These are phyloP conservation scores for Ambrosia hybrid DNA, from an alignment of 140 eudicot species.

Conservation along the genomic window DNA sequence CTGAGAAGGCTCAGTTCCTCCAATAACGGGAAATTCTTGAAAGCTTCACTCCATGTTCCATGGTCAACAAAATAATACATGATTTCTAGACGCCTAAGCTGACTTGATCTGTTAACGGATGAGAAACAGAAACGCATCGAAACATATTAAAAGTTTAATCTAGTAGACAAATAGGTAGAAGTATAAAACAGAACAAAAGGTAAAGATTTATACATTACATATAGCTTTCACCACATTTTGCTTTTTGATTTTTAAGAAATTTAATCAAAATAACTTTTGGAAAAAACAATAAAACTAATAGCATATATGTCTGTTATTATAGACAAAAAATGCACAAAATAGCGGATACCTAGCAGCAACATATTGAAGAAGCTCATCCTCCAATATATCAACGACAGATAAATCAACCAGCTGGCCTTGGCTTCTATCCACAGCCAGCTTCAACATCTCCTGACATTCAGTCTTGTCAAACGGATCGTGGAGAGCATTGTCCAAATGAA, in stretches of 20 bases:
- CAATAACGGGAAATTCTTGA: not conserved
- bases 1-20: constrained; percentile 11
- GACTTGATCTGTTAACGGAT: not conserved
- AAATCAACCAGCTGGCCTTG: constrained; percentile 30
- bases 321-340: too few species aligned
- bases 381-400: constrained; percentile 9
- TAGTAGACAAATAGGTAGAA: too few species aligned
- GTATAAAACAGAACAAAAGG: too few species aligned
- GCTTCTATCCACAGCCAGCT: constrained; percentile 33
- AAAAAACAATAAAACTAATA: too few species aligned
- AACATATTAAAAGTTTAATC: not conserved
- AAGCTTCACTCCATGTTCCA: not conserved
- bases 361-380: constrained; percentile 20
- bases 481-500: constrained; percentile 4
- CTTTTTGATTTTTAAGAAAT: too few species aligned
- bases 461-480: not conserved
- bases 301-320: too few species aligned
- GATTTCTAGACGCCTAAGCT: not conserved
- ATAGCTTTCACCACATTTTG: too few species aligned
- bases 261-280: not conserved
- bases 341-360: constrained; percentile 25
- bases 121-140: not conserved
- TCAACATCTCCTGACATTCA: constrained; percentile 2
- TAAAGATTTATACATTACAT: too few species aligned
- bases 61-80: not conserved